Evolutionary conservation across 108 stramenopile genomes (phyloP), one percentile per base, ranked within the genome.

Genomic region (Nitzschia palea): DNA sequence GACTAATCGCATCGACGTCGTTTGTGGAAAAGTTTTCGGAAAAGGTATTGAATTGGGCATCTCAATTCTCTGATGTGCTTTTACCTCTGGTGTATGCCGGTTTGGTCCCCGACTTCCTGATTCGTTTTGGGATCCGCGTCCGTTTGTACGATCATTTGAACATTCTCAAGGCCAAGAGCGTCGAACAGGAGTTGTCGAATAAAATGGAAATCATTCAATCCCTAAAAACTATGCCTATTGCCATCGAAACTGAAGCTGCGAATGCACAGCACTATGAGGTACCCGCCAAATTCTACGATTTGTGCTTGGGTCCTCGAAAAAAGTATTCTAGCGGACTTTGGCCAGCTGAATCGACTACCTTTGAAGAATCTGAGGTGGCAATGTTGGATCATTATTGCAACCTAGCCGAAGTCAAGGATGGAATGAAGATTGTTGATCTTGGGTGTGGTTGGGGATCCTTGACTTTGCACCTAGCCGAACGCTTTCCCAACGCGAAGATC

Each of bases 241-340:
- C 98, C 33, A 88, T 90, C 68, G 80, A 82, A 17, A 91, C 94
- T 23, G 68, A 85, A 5, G 93, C 55, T 29, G 97, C 98, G 17
- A 98, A 98, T 73, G 86, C 90, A 28, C 98, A 99, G 75, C 98
- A 99, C 77, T 99, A 99, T 71, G 98, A 99, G 67, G 96, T 99
- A 10, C 95, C 91, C 35, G 89, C 96, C 25, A 80, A 80, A 26
- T 96, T 99, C 62, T 99, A 97, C 71, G 80, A 79, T 55, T 44
- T 86, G 37, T 88, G 82, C 60, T 78, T 99, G 8, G 98, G 98
- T 12, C 93, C 90, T 0, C 62, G 87, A 31, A 90, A 91, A 56
- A 99, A 99, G 86, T 99, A 99, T 71, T 88, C 86, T 2, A 84
- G 69, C 62, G 89, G 97, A 32, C 63, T 82, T 2, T 98, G 91